Evolutionary conservation across 306 rosid genomes (phyloP), one percentile per base, ranked within the genome.

Genomic region (Mimosa bimucronata): DNA sequence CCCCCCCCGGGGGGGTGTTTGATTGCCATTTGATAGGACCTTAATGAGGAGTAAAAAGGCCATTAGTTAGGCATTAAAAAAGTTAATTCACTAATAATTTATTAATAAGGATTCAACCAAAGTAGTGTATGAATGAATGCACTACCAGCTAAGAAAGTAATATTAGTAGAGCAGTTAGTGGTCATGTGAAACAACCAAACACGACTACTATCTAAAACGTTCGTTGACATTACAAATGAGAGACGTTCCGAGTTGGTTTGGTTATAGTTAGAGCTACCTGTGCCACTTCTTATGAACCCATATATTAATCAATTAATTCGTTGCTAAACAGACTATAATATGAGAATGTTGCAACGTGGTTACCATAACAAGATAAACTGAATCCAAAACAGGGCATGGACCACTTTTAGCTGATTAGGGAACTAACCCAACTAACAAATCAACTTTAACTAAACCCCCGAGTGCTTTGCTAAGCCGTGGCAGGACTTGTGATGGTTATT

Each of bases 191-290:
- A 53, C 76, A 72, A 72, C 85, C 71, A 65, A 77, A 82, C 66
- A 65, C 75, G 38, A 82, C 44, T 40, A 46, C 26, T 12, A 46
- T 75, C 53, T 58, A 30, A 45, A 60, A 69, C 28, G 16, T 25
- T 18, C 29, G 44, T 16, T 1, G 29, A 25, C 26, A 30, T 5
- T 5, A 40, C 73, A 31, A 10, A 28, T 50, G 52, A 34, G 6
- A 48, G 65, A 61, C 38, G 70, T 40, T 38, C 78, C 60, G 21
- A 42, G 44, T 71, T 61, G 72, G 85, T 71, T 71, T 61, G 72
- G 85, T 71, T 77, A 62, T 71, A 21, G 75, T 82, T 71, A 71
- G 75, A 71, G 61, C 64, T 62, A 77, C 78, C 78, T 28, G 53
- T 64, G 19, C 78, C 82, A 71, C 37, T 13, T 37, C 5, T 7